phyloP scores from a whole-genome alignment of 768 basidiomycete species.

The Cystofilobasidium ferigula region DNA sequence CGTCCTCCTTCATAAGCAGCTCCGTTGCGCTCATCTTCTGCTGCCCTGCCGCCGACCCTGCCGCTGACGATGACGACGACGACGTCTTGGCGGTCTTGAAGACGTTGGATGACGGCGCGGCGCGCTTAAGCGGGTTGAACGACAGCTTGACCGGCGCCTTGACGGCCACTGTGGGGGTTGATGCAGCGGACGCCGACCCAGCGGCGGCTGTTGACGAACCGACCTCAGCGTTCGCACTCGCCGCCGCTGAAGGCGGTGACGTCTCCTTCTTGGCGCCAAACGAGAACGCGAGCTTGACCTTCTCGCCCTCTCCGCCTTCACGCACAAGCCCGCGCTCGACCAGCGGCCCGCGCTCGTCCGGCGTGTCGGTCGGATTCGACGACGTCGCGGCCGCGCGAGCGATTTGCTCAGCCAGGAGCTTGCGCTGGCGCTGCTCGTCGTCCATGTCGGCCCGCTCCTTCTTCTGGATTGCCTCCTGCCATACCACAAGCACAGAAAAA shows the following conservation, averaged over 20 bases:
- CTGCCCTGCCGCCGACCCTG: not conserved
- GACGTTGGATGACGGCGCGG: constrained; percentile 40
- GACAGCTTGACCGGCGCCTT: constrained; percentile 28
- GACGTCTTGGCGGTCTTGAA: constrained; percentile 50
- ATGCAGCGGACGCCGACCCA: constrained; percentile 30
- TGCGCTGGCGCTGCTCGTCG: constrained; percentile 87
- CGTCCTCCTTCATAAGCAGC: constrained; percentile 74
- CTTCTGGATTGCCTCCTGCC: constrained; percentile 46
- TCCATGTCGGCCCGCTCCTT: constrained; percentile 83
- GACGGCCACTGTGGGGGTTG: constrained; percentile 24
- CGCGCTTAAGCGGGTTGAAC: constrained; percentile 27
- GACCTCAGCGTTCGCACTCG: constrained; percentile 5
- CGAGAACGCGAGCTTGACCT: constrained; percentile 63
- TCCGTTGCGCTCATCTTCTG: constrained; percentile 67
- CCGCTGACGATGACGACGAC: constrained; percentile 33
- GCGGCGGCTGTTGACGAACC: too few relatives aligned
- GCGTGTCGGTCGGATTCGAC: constrained; percentile 36
- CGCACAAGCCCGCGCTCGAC: constrained; percentile 44
- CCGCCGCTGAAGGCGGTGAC: constrained; percentile 10
- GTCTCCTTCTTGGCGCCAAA: constrained; percentile 41
- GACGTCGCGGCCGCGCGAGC: constrained; percentile 54
- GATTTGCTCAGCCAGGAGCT: constrained; percentile 84
- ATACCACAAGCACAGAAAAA: not conserved
- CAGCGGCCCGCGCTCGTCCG: not conserved
- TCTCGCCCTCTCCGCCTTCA: constrained; percentile 63